These are phyloP conservation scores for Avicennia marina DNA, from an alignment of 257 asterid species.

Conservation along the genomic window DNA sequence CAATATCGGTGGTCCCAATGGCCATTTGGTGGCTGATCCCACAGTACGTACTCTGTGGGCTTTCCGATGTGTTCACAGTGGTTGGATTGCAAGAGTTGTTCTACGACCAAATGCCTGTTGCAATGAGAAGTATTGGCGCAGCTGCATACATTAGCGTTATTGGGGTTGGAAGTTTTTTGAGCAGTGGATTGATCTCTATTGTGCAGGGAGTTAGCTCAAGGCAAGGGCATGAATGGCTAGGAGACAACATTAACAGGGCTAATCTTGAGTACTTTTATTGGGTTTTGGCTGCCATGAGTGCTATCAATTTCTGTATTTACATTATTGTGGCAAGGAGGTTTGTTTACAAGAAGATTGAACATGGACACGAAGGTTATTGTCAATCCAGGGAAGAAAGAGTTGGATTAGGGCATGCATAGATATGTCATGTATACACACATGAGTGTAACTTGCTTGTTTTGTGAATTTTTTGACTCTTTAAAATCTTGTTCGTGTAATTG, in stretches of 20 bases:
- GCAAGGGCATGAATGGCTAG: slow-evolving; percentile 36
- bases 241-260: slow-evolving; percentile 35
- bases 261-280: slow-evolving; percentile 38
- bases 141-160: slow-evolving; percentile 36
- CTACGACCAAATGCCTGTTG: slow-evolving; percentile 47
- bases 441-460: no score
- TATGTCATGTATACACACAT: no score
- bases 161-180: slow-evolving; percentile 43
- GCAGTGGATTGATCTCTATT: slow-evolving; percentile 29
- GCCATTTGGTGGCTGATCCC: slow-evolving; percentile 43
- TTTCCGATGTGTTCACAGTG: slow-evolving; percentile 40
- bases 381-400: no score
- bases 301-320: slow-evolving; percentile 26
- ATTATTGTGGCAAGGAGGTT: slow-evolving; percentile 24
- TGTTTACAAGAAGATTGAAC: slow-evolving; percentile 28
- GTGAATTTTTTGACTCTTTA: no score
- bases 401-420: no score
- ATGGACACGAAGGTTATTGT: no score
- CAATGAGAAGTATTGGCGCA: slow-evolving; percentile 46
- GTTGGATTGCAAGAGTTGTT: slow-evolving; percentile 52
- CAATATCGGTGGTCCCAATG: slow-evolving; percentile 31
- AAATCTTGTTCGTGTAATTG: no score
- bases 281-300: slow-evolving; percentile 40
- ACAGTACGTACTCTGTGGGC: slow-evolving; percentile 36
- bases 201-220: slow-evolving; percentile 30